A percentile compares a stretch with the other conserved stretches of the same genome.
Evolutionary conservation across 2,329 filamentous ascomycete genomes (phyloP).

Genomic region (Cylindrodendrum hubeiense): DNA sequence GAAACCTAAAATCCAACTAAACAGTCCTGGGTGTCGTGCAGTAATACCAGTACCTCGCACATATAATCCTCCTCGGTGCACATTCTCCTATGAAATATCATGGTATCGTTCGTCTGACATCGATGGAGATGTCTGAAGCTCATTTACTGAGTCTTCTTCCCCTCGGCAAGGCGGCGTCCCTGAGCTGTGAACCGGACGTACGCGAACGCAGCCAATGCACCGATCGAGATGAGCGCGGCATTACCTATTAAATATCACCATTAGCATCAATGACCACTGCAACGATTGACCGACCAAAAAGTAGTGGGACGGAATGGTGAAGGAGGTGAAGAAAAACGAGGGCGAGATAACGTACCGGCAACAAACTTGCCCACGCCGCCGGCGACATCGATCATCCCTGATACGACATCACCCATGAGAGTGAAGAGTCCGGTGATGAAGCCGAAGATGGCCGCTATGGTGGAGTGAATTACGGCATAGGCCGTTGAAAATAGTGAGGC

Average conservation of each 20-base stretch:
- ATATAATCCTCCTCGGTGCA: background rate
- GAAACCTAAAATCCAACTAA: background rate
- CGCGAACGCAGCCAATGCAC: conserved; percentile 48
- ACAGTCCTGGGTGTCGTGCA: conserved; percentile 29
- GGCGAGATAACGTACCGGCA: conserved; percentile 45
- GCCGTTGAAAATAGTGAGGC: conserved; percentile 52
- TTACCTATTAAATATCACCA: conserved; percentile 46
- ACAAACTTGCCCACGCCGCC: conserved; percentile 56
- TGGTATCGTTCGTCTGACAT: background rate
- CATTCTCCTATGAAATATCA: background rate
- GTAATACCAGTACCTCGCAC: conserved; percentile 6
- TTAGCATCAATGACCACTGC: background rate
- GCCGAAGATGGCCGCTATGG: conserved; percentile 49
- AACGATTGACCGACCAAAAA: too few species aligned
- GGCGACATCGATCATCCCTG: conserved; percentile 52
- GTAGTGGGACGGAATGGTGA: background rate
- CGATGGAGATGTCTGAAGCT: background rate
- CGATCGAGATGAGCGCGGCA: conserved; percentile 49
- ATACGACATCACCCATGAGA: conserved; percentile 50
- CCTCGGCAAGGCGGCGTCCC: conserved; percentile 41
- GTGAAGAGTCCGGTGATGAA: conserved; percentile 53
- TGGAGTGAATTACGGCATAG: conserved; percentile 49
- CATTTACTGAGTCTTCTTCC: conserved; percentile 48
- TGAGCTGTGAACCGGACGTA: conserved; percentile 51
- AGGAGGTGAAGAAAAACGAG: background rate